Evolutionary conservation across 371 early-diverging fungal species (phyloP), one percentile per base, ranked within the genome.

Genomic region (Nosema muscidifuracis): DNA sequence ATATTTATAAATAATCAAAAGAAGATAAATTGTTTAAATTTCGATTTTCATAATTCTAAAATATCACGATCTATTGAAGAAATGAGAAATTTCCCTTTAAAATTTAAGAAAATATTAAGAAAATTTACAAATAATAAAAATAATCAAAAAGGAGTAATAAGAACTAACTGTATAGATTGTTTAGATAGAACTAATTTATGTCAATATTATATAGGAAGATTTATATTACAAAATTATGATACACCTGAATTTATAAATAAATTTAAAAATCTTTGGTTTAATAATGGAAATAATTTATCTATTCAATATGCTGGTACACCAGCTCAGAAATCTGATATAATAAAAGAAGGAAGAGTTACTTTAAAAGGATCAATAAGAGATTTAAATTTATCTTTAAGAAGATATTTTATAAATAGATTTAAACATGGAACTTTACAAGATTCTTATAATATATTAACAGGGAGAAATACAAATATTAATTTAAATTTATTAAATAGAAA

Each of bases 121-220:
- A 86, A 87, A 77, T 87, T 87, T 74, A 51, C 61, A 26, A 67
- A 73, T 28, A 82, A 16, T 42, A 40, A 84, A 40, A 77, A 33
- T 0, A 20, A 69, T 36, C 95, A 97, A 73, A 81, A 82, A 0
- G 89, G 90, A 0, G 89, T 95, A 12, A 84, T 93, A 9, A 88
- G 99, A 65, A 90, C 94, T 9, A 99, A 99, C 81, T 99, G 99
- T 80, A 94, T 99, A 88, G 99, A 99, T 84, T 98, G 95, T 75
- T 84, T 98, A 57, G 99, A 99, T 83, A 87, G 99, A 76, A 98
- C 99, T 33, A 98, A 98, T 75, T 93, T 97, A 4, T 92, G 94
- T 0, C 97, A 98, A 79, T 89, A 88, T 28, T 89, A 95, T 22
- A 90, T 96, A 81, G 55, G 31, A 12, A 94, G 93, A 18, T 92